A percentile compares a stretch with the other conserved stretches of the same genome.
These are phyloP conservation scores for Colletotrichum sp. DNA, from an alignment of 2,329 filamentous ascomycete species.

Conservation along the genomic window DNA sequence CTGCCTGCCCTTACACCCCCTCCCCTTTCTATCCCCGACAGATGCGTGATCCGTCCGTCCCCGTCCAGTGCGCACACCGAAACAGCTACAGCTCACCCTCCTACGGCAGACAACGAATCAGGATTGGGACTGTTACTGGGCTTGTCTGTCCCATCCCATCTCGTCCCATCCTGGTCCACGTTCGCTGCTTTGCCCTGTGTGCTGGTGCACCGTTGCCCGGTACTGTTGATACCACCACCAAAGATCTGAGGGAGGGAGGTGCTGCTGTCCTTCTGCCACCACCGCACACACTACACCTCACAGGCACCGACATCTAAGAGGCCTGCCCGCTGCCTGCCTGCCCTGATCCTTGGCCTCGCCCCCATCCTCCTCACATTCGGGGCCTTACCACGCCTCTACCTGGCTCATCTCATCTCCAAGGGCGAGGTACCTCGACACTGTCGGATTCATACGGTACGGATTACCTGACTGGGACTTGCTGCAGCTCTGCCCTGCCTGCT, in stretches of 20 bases:
- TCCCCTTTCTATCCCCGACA: conserved; percentile 32
- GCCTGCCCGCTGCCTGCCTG: background rate
- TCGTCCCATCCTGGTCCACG: background rate
- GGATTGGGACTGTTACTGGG: conserved; percentile 27
- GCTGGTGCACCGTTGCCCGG: background rate
- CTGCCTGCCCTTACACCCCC: conserved; percentile 22
- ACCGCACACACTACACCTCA: background rate
- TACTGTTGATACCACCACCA: background rate
- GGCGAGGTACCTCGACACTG: background rate
- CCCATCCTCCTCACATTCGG: background rate
- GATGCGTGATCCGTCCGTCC: conserved; percentile 34
- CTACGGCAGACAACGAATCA: conserved; percentile 39
- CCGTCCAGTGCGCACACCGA: conserved; percentile 29
- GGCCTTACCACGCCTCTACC: background rate
- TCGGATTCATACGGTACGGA: conserved; percentile 15
- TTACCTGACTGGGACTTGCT: background rate
- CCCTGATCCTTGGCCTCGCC: background rate
- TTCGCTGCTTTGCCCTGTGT: background rate
- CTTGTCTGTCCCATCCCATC: conserved; percentile 27
- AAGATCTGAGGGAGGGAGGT: background rate
- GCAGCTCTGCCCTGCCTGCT: background rate
- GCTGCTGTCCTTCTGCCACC: background rate
- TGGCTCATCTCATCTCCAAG: background rate
- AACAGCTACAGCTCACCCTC: conserved; percentile 29
- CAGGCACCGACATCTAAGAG: background rate